phyloP scores from a whole-genome alignment of 2,329 filamentous ascomycete genomes.

The Talaromyces sp. region DNA sequence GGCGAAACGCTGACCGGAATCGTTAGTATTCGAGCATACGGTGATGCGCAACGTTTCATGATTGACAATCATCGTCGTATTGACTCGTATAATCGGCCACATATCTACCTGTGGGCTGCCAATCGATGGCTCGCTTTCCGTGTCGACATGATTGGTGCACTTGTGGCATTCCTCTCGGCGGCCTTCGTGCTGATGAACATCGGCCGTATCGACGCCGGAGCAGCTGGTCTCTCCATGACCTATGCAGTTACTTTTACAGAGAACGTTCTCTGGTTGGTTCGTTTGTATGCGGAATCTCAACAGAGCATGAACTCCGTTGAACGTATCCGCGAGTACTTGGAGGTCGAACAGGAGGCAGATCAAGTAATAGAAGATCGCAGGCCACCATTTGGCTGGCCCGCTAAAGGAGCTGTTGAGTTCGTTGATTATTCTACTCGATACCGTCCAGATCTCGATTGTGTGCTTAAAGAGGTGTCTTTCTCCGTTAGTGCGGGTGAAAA shows the following conservation, averaged over 20 bases:
- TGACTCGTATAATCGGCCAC: conserved; percentile 86
- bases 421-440: conserved; percentile 86
- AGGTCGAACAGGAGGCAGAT: conserved; percentile 88
- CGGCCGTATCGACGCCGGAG: conserved; percentile 79
- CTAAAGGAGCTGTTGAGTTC: conserved; percentile 80
- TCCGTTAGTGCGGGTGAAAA: conserved; percentile 83
- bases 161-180: conserved; percentile 91
- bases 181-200: conserved; percentile 83
- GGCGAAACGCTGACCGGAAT: conserved; percentile 93
- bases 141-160: conserved; percentile 81
- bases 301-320: conserved; percentile 99
- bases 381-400: conserved; percentile 78
- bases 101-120: conserved; percentile 93
- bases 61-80: conserved; percentile 83
- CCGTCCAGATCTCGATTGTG: conserved; percentile 78
- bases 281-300: conserved; percentile 90
- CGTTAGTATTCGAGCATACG: conserved; percentile 94
- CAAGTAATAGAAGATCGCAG: conserved; percentile 73
- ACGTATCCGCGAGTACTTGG: conserved; percentile 93
- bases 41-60: conserved; percentile 88
- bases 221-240: conserved; percentile 87
- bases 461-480: conserved; percentile 79
- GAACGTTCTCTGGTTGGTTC: conserved; percentile 93
- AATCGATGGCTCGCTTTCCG: conserved; percentile 96
- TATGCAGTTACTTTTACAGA: conserved; percentile 97